Evolutionary conservation across 1,139 yeast species (phyloP).

Genomic region (Hyphopichia fennica): DNA sequence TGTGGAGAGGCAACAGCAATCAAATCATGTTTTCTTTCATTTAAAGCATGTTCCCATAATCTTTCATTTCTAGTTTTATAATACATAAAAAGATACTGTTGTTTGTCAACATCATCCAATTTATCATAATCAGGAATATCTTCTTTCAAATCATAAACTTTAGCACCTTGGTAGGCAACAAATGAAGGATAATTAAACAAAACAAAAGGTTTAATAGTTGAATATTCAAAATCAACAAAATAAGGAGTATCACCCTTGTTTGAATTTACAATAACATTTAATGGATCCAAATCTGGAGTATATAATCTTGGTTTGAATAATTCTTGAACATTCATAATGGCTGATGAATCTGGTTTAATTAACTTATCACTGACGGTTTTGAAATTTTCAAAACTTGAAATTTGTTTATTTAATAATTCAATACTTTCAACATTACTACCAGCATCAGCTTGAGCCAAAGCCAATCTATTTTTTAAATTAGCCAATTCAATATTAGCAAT

Average conservation of each 20-base stretch:
- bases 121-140: slow-evolving; percentile 72
- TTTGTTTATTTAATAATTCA: slow-evolving; percentile 46
- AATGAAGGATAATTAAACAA: slow-evolving; percentile 78
- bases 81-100: slow-evolving; percentile 81
- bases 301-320: slow-evolving; percentile 72
- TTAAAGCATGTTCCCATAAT: slow-evolving; percentile 78
- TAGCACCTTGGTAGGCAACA: slow-evolving; percentile 84
- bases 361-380: slow-evolving; percentile 54
- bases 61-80: slow-evolving; percentile 89
- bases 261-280: slow-evolving; percentile 65
- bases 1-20: slow-evolving; percentile 81
- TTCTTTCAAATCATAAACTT: slow-evolving; percentile 69
- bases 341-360: slow-evolving; percentile 48
- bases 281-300: slow-evolving; percentile 86
- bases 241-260: slow-evolving; percentile 38
- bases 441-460: slow-evolving; percentile 55
- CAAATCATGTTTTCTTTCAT: slow-evolving; percentile 60
- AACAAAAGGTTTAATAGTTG: slow-evolving; percentile 78
- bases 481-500: slow-evolving; percentile 71
- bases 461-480: slow-evolving; percentile 55
- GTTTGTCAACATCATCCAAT: slow-evolving; percentile 70
- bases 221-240: slow-evolving; percentile 79
- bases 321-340: slow-evolving; percentile 59
- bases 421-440: slow-evolving; percentile 42
- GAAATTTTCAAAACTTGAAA: slow-evolving; percentile 61